These are phyloP conservation scores for Colletotrichum orchidophilum DNA, from an alignment of 2,329 filamentous ascomycete genomes.

Conservation along the genomic window DNA sequence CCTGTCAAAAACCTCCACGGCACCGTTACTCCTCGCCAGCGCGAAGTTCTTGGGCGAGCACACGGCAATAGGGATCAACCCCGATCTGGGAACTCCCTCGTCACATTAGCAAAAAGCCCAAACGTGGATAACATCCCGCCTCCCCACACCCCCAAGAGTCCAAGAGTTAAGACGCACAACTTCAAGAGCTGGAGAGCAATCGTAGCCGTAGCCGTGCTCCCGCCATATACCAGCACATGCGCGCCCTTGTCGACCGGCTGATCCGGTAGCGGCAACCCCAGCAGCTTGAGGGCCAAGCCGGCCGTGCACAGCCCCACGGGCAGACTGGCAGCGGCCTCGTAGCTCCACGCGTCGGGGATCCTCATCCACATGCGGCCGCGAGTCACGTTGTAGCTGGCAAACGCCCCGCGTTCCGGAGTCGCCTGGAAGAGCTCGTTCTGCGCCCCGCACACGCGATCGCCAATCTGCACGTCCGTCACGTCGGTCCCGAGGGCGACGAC, in stretches of 20 bases:
- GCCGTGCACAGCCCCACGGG: slow-evolving; percentile 54
- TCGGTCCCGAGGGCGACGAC: slow-evolving; percentile 30
- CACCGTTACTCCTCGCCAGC: slow-evolving; percentile 44
- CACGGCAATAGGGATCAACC: slow-evolving; percentile 47
- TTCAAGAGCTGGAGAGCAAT: slow-evolving; percentile 44
- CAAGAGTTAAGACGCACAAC: slow-evolving; percentile 40
- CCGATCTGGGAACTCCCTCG: too few species aligned
- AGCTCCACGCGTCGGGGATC: slow-evolving; percentile 52
- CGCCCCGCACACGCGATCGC: slow-evolving; percentile 41
- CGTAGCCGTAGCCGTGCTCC: slow-evolving; percentile 39
- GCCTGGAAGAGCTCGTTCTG: slow-evolving; percentile 20
- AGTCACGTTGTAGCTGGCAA: slow-evolving; percentile 48
- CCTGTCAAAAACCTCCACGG: slow-evolving; percentile 53
- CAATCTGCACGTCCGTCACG: slow-evolving; percentile 25
- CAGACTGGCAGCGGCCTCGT: slow-evolving; percentile 56
- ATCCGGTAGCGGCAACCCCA: slow-evolving; percentile 56
- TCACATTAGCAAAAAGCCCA: too few species aligned
- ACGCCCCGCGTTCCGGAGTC: slow-evolving; percentile 49
- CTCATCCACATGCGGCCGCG: slow-evolving; percentile 52
- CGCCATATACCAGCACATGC: slow-evolving; percentile 42
- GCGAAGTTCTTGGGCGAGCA: slow-evolving; percentile 45
- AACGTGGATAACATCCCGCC: too few species aligned
- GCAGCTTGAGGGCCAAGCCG: slow-evolving; percentile 54
- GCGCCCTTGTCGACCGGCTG: slow-evolving; percentile 29
- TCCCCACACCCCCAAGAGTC: too few species aligned